Base-by-base conservation (phyloP, 305 asterid species). In the Fraxinus ornus region DNA sequence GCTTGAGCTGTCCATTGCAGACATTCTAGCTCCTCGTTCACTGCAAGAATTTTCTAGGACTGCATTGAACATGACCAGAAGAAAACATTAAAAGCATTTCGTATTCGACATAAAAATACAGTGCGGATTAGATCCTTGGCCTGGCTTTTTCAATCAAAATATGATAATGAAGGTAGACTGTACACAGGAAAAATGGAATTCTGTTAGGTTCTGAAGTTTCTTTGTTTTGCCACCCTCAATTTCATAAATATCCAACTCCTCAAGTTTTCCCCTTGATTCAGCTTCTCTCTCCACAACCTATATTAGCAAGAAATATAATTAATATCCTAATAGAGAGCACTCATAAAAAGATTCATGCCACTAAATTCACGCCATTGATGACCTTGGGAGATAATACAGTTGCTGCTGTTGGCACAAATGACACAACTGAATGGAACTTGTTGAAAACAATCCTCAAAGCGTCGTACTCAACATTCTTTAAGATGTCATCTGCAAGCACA, bases 1-100 rank as follows among this genome's bases (percentile, higher is more conserved):
- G 90, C 98, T 95, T 87, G 98, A 96, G 87, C 98, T 96, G 81
- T 94, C 99, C 99, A 96, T 94, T 13, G 99, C 98, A 87, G 98
- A 94, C 99, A 96, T 96, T 87, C 98, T 90, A 68, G 99, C 98
- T 81, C 98, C 98, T 87, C 91, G 99, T 90, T 96, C 98, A 90
- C 99, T 93, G 90, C 98, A 94, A 85, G 98, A 98, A 78, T 96
- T 94, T 90, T 96, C 99, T 85, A 94, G 70, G 41, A 94, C 94
- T 0, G 95, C 98, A 79, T 92, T 96, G 95, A 92, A 96, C 94
- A 96, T 49, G 32, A 94, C 96, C 98, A 93, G 92, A 80, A 28
- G 72, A 44, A 49, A 49, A 17, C 62, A 49, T 49, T 4, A 13
- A 66, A 7, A 68, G 4, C 41, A 66, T 80, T 70, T 22, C 17